A percentile compares a stretch with the other conserved stretches of the same genome.
phyloP scores from a whole-genome alignment of 768 basidiomycete genomes.

The Panellus pusillus region DNA sequence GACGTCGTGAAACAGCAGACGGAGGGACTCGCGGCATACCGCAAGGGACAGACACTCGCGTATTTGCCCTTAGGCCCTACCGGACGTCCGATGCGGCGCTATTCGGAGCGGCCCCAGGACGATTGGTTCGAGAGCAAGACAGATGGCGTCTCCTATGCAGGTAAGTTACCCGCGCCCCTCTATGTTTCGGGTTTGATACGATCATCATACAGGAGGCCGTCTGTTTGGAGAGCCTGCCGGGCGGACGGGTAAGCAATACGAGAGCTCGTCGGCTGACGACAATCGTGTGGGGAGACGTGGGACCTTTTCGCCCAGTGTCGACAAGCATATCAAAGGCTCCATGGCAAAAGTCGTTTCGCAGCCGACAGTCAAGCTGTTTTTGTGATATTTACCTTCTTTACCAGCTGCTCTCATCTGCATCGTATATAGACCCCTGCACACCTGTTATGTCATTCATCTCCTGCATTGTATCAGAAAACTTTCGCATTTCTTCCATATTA shows the following conservation, averaged over 20 bases:
- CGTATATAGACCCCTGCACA: neutral
- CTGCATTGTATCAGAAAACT: no score
- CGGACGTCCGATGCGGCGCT: slow-evolving; percentile 57
- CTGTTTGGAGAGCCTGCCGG: slow-evolving; percentile 10
- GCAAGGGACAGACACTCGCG: slow-evolving; percentile 42
- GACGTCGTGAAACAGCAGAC: slow-evolving; percentile 54
- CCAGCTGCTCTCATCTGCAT: neutral
- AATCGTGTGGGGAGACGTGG: slow-evolving; percentile 39
- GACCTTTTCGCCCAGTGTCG: slow-evolving; percentile 37
- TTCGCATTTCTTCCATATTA: no score
- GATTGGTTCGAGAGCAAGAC: slow-evolving; percentile 66
- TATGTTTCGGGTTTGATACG: neutral
- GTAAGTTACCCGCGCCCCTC: slow-evolving; percentile 30
- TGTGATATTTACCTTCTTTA: slow-evolving; percentile 5
- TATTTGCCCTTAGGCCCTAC: slow-evolving; percentile 59
- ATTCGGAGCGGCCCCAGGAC: slow-evolving; percentile 54
- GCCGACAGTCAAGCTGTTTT: slow-evolving; percentile 27
- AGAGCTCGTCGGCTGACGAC: slow-evolving; percentile 38
- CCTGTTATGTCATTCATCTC: no score
- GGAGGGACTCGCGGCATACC: slow-evolving; percentile 47
- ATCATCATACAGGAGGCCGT: slow-evolving; percentile 5
- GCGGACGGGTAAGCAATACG: slow-evolving; percentile 29
- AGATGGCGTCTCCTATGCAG: slow-evolving; percentile 56
- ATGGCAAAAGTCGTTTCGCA: slow-evolving; percentile 50
- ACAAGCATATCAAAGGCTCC: slow-evolving; percentile 54